Base-by-base conservation (phyloP, 352 stramenopile species). In the Thraustochytrium striatum region DNA sequence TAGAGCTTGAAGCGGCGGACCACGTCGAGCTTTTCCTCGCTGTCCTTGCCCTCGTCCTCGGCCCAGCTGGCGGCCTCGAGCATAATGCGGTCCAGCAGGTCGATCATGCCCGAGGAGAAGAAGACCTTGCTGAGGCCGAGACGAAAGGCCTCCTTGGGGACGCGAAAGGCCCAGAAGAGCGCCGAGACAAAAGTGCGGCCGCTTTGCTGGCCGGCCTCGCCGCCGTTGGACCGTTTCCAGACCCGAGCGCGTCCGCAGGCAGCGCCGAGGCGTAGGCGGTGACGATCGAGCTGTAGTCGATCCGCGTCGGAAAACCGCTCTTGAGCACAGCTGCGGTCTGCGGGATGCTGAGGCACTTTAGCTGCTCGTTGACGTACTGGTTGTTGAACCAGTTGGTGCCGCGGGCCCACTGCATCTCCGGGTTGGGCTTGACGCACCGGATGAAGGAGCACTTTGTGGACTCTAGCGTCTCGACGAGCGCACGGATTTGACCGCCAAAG, bases 101-200 rank as follows among this genome's bases (percentile, higher is more conserved):
- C 90, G 78, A 96, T 95, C 83, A 94, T 93, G 78, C 91, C 91
- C 21, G 91, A 93, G 84, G 91, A 93, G 84, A 96, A 95, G 84
- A 96, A 96, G 32, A 95, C 89, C 82, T 91, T 91, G 11, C 89
- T 91, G 61, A 89, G 89, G 83, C 90, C 90, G 36, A 94, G 88
- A 72, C 88, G 88, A 83, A 91, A 94, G 19, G 87, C 85, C 53
- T 94, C 88, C 82, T 87, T 87, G 11, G 87, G 86, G n/a, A 94
- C 88, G 59, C 90, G 87, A 81, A 94, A 94, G 2, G 89, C 87
- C 89, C 90, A 94, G 33, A 94, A 83, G 38, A 94, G 90, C 2
- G 89, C 90, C 8, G 86, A 88, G 72, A 92, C 90, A 16, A 93
- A 78, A 33, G 89, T 90, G 16, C 70, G 55, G 16, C 70, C 57